A percentile compares a stretch with the other conserved stretches of the same genome.
Evolutionary conservation across 768 basidiomycete genomes (phyloP).

Genomic region (Lactarius tabidus): DNA sequence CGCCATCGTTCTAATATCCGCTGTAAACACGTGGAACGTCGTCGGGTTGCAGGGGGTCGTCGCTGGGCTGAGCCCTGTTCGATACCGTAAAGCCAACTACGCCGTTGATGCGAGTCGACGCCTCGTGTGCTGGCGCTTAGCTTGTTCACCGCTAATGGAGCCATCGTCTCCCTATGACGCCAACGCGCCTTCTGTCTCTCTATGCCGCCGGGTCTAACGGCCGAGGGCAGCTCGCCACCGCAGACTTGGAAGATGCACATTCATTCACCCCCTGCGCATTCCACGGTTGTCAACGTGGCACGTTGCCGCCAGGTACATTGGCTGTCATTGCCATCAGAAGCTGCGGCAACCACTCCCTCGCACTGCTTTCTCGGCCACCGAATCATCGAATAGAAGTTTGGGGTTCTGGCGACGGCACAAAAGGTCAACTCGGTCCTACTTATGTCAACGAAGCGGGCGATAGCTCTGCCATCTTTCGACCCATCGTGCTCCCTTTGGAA

Average conservation of each 20-base stretch:
- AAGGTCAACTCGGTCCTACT: constrained; percentile 65
- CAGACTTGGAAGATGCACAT: constrained; percentile 38
- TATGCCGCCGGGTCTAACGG: constrained; percentile 48
- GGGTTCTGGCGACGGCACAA: constrained; percentile 68
- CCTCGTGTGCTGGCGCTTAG: neutral
- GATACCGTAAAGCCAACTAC: too few relatives aligned
- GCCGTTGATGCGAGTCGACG: neutral
- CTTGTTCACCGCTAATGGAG: neutral
- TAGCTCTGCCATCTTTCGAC: constrained; percentile 42
- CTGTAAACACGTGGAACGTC: neutral
- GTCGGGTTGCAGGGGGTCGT: neutral
- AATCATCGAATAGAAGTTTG: constrained; percentile 44
- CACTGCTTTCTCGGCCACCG: constrained; percentile 45
- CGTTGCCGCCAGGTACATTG: constrained; percentile 29
- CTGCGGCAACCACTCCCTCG: constrained; percentile 78
- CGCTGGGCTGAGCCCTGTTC: neutral
- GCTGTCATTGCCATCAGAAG: constrained; percentile 51
- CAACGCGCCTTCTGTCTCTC: constrained; percentile 24
- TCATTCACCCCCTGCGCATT: constrained; percentile 40
- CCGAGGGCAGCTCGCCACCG: constrained; percentile 44
- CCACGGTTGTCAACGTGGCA: constrained; percentile 22
- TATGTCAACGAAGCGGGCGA: constrained; percentile 29
- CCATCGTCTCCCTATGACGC: neutral
- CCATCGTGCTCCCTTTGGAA: constrained; percentile 41
- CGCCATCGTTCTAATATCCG: constrained; percentile 17